A percentile compares a stretch with the other conserved stretches of the same genome.
Evolutionary conservation across 1,284 basidiomycete species (phyloP).

Genomic region (Athelia sp.): DNA sequence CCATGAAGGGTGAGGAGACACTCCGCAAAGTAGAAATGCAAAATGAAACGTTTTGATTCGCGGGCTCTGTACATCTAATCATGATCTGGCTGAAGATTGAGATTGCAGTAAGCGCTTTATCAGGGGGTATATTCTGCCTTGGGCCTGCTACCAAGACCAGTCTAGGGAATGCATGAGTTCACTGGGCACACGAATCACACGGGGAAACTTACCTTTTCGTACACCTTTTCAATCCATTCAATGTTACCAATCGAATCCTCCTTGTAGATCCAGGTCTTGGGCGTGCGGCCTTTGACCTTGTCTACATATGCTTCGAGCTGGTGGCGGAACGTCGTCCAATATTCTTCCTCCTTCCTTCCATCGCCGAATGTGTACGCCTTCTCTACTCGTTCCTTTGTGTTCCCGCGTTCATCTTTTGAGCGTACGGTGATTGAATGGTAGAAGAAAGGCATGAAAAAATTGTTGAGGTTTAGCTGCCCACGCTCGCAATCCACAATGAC

Average conservation of each 20-base stretch:
- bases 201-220: constrained; percentile 35
- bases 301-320: constrained; percentile 59
- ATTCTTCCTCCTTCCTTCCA: constrained; percentile 39
- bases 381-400: constrained; percentile 24
- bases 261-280: constrained; percentile 45
- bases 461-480: constrained; percentile 32
- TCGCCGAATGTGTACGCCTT: constrained; percentile 37
- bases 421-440: constrained; percentile 37
- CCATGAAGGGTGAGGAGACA: too few species aligned
- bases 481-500: constrained; percentile 31
- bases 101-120: too few species aligned
- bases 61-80: too few species aligned
- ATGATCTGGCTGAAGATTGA: too few species aligned
- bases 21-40: too few species aligned
- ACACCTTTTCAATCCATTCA: constrained; percentile 50
- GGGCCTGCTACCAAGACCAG: constrained; percentile 20
- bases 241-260: constrained; percentile 48
- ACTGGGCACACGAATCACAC: neutral
- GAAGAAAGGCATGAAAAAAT: constrained; percentile 37
- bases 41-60: too few species aligned
- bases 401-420: constrained; percentile 20
- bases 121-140: constrained; percentile 22
- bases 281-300: constrained; percentile 41
- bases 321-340: constrained; percentile 59
- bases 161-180: constrained; percentile 1